Evolutionary conservation across 1,284 basidiomycete genomes (phyloP), one percentile per base, ranked within the genome.

Genomic region (Ceratobasidium sp.): DNA sequence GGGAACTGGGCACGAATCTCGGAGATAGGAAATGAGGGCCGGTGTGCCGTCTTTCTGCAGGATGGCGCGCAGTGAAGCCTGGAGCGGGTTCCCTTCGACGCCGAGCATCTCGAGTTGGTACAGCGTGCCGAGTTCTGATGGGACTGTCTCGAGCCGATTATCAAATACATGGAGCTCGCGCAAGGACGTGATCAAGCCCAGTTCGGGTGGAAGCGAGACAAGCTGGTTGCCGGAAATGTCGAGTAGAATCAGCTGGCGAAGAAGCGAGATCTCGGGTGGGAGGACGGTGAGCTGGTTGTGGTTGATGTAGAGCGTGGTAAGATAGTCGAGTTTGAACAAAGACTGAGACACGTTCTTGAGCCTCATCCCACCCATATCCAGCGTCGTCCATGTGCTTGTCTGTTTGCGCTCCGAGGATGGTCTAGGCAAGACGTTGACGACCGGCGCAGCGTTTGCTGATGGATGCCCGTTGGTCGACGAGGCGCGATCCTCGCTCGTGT

Each of bases 81-180:
- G 93, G 73, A 99, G 84, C 13, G 97, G 97, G 82, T 99, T 99
- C 49, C 97, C 97, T 82, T 99, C 97, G 52, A 99, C 89, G 29
- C 97, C 97, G 34, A 99, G 86, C 54, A 95, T 95, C 83, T 95
- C 95, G 76, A 99, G 89, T 84, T 98, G 95, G 83, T 98, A 95
- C 49, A 99, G 85, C 49, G 90, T 95, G 52, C 97, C 97, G 46
- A 99, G 88, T 83, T 99, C 95, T 0, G 89, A 87, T 0, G 97
- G 97, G 13, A 99, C 88, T 0, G 90, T 92, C 56, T 90, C 87
- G 54, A 99, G 85, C 80, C 93, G 91, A 84, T 99, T 99, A 87
- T 99, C 97, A 83, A 99, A 99, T 32, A 99, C 86, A 81, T 96
- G 95, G 51, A 99, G 87, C 83, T 99, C 97, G 84, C 95, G 95